A percentile compares a stretch with the other conserved stretches of the same genome.
These are phyloP conservation scores for Knoxia roxburghii DNA, from an alignment of 257 asterid genomes.

Conservation along the genomic window DNA sequence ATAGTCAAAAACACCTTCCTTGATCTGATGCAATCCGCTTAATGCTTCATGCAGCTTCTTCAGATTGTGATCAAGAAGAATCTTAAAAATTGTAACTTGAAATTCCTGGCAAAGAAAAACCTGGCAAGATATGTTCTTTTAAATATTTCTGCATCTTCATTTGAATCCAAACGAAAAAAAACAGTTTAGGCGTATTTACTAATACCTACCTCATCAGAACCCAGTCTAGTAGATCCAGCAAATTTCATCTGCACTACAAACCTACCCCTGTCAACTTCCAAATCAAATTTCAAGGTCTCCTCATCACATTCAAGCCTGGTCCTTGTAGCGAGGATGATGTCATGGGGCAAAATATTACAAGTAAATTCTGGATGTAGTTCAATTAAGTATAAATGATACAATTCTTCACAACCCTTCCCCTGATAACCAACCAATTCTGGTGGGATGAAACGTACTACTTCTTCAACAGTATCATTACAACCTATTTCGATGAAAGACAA, in stretches of 20 bases:
- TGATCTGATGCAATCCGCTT: conserved; percentile 7
- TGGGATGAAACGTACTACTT: conserved; percentile 42
- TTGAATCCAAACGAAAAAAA: neutral
- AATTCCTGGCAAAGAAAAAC: conserved; percentile 45
- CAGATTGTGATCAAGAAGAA: conserved; percentile 43
- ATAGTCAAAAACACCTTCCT: conserved; percentile 34
- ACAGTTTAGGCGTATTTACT: neutral
- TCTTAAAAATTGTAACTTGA: conserved; percentile 45
- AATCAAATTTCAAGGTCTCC: conserved; percentile 28
- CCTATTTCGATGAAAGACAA: conserved; percentile 28
- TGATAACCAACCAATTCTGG: conserved; percentile 49
- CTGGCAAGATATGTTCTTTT: conserved; percentile 31
- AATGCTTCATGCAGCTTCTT: conserved; percentile 30
- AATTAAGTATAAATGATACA: conserved; percentile 45
- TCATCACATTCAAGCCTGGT: conserved; percentile 38
- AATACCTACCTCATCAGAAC: conserved; percentile 39
- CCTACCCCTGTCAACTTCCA: conserved; percentile 49
- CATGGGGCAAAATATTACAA: conserved; percentile 36
- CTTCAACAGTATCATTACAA: conserved; percentile 25
- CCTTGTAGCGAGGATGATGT: conserved; percentile 47
- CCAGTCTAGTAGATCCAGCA: conserved; percentile 27
- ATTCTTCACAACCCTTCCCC: conserved; percentile 14
- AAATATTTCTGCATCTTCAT: neutral
- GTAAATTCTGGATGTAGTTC: conserved; percentile 32
- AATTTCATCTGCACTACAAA: conserved; percentile 25